Evolutionary conservation across 2,329 filamentous ascomycete species (phyloP), one percentile per base, ranked within the genome.

Genomic region (Neonectria ditissima): DNA sequence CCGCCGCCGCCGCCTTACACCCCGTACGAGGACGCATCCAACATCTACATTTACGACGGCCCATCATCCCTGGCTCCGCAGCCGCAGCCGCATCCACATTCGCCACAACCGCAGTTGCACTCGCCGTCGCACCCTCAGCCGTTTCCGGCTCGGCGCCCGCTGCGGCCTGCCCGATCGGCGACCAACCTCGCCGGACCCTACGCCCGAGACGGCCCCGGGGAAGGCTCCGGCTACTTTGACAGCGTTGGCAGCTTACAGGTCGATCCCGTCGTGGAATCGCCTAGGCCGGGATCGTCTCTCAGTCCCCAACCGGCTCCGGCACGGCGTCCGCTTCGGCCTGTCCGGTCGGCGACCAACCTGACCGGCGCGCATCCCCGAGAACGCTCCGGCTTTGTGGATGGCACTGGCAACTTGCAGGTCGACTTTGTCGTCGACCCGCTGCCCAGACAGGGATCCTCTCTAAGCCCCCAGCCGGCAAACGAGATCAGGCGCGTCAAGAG

Each of bases 401-500:
- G 62, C 0, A 37, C 60, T 4, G 71, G 70, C 0, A 65, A 59
- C 14, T 51, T 69, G 7, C 70, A 59, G 5, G 72, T 74, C 9
- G 63, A 65, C 20, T 74, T 74, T 57, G 68, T 74, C 20, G 72
- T 74, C 9, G 72, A 74, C 63, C 65, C 63, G 1, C 59, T 69
- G 18, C 66, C 72, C 0, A 59, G 70, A 10, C 69, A 71, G 4
- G 28, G 47, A 11, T 39, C 51, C 1, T 69, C 67, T 1, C 18
- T 59, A 4, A 55, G 65, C 4, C 66, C 70, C 13, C 45, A 62
- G 18, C 65, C 69, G 1, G 43, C 63, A 1, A 59, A 65, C 47
- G 71, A 73, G 67, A 72, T 78, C 6, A 68, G 76, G 37, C 63
- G 76, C 4, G 73, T 74, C 18, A 77, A 76, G 66, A 78, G 75